Evolutionary conservation across 352 stramenopile species (phyloP), one percentile per base, ranked within the genome.

Genomic region (Pythium coloratum): DNA sequence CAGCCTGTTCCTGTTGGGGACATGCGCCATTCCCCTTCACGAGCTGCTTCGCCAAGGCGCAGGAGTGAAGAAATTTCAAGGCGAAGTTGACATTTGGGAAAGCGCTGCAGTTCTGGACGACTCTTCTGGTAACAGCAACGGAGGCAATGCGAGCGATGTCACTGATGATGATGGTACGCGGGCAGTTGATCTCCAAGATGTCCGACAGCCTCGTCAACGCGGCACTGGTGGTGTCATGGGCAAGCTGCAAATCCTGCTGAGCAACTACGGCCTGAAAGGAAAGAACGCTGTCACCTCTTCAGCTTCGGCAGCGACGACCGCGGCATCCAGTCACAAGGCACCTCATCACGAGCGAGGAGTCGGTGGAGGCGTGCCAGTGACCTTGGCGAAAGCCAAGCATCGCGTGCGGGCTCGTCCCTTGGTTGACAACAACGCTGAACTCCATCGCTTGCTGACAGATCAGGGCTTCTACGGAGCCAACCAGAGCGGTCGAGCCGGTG

Each of bases 11-110:
- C 82, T 87, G 51, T 53, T 98, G 0, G 95, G 94, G 0, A 95
- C 90, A 8, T 84, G 91, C 33, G 75, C 77, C 0, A 72, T 98
- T 30, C 91, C 92, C 26, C 71, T 98, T 1, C 80, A 90, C n/a
- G 81, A 90, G 57, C 66, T 98, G 2, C 69, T 98, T 64, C 85
- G 94, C 1, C 94, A 98, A 81, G 90, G 95, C 7, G 81, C 78
- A n/a, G 79, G 76, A 1, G 77, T 96, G 10, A 93, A 94, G 64
- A 98, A 98, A 66, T 89, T 91, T 57, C 88, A 97, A 59, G 81
- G 84, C 3, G 92, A 97, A 76, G 71, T 87, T 0, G 82, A 90
- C 24, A 36, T 73, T 3, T 73, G 38, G 38, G 59, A 71, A 60
- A 59, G 55, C 34, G n/a, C 3, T 32, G 46, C 46, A 28, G 47